Conservation (phyloP, 805 yeast genomes). For the Komagataella mondaviorum region DNA sequence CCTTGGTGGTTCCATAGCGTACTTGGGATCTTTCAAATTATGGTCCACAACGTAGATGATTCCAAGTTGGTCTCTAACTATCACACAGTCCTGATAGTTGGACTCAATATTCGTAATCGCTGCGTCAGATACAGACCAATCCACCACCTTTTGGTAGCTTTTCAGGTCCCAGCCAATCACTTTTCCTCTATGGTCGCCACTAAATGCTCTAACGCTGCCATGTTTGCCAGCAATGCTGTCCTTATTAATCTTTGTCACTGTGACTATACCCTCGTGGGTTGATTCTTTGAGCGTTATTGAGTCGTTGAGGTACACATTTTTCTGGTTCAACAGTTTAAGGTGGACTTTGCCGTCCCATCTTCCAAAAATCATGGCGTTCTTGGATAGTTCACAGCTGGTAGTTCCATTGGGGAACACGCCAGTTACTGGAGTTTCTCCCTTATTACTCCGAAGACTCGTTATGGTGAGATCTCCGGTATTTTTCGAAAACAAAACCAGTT, state of each 20-base stretch:
- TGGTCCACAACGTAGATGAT: slow-evolving; percentile 10
- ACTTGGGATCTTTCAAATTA: slow-evolving; percentile 6
- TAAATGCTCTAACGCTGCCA: slow-evolving; percentile 15
- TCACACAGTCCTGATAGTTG: slow-evolving; percentile 13
- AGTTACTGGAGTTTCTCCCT: slow-evolving; percentile 8
- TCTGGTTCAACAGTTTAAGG: slow-evolving; percentile 5
- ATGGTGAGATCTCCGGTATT: slow-evolving; percentile 12
- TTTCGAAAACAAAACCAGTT: slow-evolving; percentile 11
- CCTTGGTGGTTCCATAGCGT: neutral
- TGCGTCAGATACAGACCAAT: slow-evolving; percentile 5
- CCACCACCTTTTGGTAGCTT: slow-evolving; percentile 5
- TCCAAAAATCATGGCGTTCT: slow-evolving; percentile 15
- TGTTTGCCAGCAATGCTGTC: slow-evolving; percentile 10
- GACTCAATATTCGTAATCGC: slow-evolving; percentile 13
- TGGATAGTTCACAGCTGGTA: slow-evolving; percentile 15
- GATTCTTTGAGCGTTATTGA: slow-evolving; percentile 6
- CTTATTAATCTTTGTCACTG: slow-evolving; percentile 9
- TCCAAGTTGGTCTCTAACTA: slow-evolving; percentile 12
- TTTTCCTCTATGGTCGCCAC: slow-evolving; percentile 16
- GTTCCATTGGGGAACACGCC: slow-evolving; percentile 15
- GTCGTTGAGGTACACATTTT: slow-evolving; percentile 1
- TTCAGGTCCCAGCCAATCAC: slow-evolving; percentile 19
- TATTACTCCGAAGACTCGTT: slow-evolving; percentile 12
- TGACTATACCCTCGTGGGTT: slow-evolving; percentile 11
- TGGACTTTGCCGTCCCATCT: slow-evolving; percentile 19